These are phyloP conservation scores for Fusarium clavum DNA, from an alignment of 2,329 filamentous ascomycete genomes.

Conservation along the genomic window DNA sequence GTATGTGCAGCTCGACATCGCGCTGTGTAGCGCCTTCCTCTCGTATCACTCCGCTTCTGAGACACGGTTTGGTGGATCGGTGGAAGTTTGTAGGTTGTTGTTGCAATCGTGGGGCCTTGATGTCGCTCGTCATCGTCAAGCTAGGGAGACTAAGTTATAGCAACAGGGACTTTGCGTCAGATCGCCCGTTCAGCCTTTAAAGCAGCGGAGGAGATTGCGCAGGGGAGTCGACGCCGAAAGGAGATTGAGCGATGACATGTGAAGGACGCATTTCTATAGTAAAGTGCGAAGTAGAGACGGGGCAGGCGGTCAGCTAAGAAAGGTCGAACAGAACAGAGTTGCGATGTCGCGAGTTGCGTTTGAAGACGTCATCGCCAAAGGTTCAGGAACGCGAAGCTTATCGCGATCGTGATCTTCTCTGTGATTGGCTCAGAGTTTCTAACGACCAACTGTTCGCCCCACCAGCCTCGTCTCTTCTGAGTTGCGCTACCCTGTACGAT, in stretches of 20 bases:
- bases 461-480: fast-evolving
- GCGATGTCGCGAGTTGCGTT: background rate
- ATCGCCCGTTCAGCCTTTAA: fast-evolving
- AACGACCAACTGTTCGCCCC: background rate
- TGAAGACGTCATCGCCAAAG: background rate
- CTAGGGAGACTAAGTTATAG: background rate
- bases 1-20: background rate
- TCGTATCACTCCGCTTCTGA: background rate
- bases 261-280: fast-evolving
- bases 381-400: background rate
- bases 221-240: background rate
- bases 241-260: background rate
- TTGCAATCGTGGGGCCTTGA: fast-evolving
- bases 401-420: background rate
- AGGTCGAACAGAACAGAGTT: background rate
- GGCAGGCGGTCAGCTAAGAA: background rate
- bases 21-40: background rate
- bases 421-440: background rate
- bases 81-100: too few species aligned
- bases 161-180: background rate
- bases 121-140: background rate
- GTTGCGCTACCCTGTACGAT: background rate
- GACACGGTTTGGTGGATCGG: fast-evolving
- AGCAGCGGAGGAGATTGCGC: background rate
- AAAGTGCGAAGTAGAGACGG: background rate